phyloP scores from a whole-genome alignment of 2,329 filamentous ascomycete genomes.

The Zelopaecilomyces penicillatus region DNA sequence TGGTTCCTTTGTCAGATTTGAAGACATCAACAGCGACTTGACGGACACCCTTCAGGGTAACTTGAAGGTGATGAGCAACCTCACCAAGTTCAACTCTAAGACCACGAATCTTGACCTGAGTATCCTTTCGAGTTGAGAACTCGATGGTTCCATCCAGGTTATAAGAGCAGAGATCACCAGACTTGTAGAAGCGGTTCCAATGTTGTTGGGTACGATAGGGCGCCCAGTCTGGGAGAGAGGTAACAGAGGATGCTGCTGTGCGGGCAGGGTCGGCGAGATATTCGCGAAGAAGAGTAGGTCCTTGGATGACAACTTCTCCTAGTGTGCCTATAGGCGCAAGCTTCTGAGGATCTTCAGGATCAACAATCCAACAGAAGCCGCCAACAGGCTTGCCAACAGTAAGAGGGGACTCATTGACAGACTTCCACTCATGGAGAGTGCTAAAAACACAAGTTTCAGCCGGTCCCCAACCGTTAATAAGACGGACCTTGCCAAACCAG shows the following conservation, averaged over 20 bases:
- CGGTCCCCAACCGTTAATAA: slow-evolving; percentile 14
- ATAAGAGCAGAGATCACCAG: slow-evolving; percentile 37
- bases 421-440: slow-evolving; percentile 9
- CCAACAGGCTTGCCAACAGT: slow-evolving; percentile 8
- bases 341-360: slow-evolving; percentile 3
- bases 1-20: slow-evolving; percentile 2
- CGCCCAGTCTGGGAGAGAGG: slow-evolving; percentile 19
- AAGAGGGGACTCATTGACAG: slow-evolving; percentile 4
- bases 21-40: slow-evolving; percentile 8
- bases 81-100: slow-evolving; percentile 7
- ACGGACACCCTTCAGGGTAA: background rate
- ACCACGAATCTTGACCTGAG: too few relatives aligned
- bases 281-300: slow-evolving; percentile 3
- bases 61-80: slow-evolving; percentile 5
- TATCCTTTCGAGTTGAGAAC: too few relatives aligned
- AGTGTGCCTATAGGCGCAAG: slow-evolving; percentile 2
- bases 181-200: slow-evolving; percentile 29
- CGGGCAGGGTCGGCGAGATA: slow-evolving; percentile 5
- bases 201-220: slow-evolving; percentile 13
- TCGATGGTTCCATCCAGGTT: slow-evolving; percentile 15
- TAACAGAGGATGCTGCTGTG: slow-evolving; percentile 1
- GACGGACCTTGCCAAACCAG: slow-evolving; percentile 7
- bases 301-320: slow-evolving; percentile 7
- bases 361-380: slow-evolving; percentile 7
- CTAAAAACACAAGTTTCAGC: slow-evolving; percentile 10